Evolutionary conservation across 352 stramenopile genomes (phyloP).

Genomic region (Phytopythium helicoides): DNA sequence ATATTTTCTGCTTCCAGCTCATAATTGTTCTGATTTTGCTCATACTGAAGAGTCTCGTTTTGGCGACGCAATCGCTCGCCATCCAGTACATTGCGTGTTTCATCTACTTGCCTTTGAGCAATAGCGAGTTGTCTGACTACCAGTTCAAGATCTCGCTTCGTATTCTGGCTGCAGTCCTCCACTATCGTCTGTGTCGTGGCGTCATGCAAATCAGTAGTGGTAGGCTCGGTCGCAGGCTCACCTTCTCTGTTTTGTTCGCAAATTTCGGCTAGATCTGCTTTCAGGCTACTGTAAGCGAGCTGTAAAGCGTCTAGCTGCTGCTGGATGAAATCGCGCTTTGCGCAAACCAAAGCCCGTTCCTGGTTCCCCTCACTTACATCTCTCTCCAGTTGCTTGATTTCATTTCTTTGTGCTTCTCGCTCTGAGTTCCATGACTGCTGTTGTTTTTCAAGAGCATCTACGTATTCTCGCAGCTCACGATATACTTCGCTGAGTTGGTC

Average conservation of each 20-base stretch:
- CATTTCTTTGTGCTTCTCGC: slow-evolving; percentile 8
- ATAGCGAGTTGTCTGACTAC: no score
- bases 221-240: background rate
- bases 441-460: slow-evolving; percentile 24
- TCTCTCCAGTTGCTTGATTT: slow-evolving; percentile 21
- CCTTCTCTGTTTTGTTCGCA: background rate
- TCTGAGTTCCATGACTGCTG: slow-evolving; percentile 28
- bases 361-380: slow-evolving; percentile 17
- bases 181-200: no score
- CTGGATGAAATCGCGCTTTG: slow-evolving; percentile 13
- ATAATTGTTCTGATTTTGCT: no score
- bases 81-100: no score
- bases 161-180: no score
- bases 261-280: background rate
- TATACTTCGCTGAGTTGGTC: slow-evolving; percentile 8
- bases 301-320: slow-evolving; percentile 11
- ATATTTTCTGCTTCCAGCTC: no score
- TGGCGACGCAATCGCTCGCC: no score
- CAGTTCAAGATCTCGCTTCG: no score
- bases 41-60: no score
- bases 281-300: background rate
- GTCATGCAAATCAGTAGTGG: no score
- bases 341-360: slow-evolving; percentile 8
- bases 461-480: slow-evolving; percentile 22
- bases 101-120: no score